phyloP scores from a whole-genome alignment of 208 protist species.

The Acanthamoeba royreba region DNA sequence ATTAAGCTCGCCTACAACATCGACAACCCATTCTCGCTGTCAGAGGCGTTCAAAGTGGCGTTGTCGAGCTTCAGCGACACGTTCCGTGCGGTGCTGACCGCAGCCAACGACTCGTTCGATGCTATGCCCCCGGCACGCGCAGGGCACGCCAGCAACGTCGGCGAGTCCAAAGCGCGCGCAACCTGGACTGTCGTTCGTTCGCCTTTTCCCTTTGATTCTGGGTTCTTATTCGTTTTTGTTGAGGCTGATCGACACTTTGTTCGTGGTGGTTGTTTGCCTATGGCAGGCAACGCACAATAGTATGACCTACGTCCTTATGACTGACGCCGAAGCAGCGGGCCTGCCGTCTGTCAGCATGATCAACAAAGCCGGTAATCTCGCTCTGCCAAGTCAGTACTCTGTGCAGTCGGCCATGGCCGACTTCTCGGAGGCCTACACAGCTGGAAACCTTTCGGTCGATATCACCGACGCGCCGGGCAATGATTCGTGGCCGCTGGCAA shows the following conservation, averaged over 20 bases:
- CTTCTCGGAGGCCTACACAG: not conserved
- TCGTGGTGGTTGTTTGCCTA: not conserved
- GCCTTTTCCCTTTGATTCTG: not conserved
- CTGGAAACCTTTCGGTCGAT: not conserved
- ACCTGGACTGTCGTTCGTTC: no score
- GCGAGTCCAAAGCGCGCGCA: no score
- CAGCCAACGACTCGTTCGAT: not conserved
- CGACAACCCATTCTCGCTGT: not conserved
- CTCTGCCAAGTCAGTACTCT: not conserved
- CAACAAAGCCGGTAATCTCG: not conserved
- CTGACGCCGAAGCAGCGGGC: not conserved
- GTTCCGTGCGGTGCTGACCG: not conserved
- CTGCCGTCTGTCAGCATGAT: not conserved
- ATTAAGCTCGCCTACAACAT: not conserved
- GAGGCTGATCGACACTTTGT: not conserved
- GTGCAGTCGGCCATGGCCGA: conserved; percentile 3
- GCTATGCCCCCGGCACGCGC: not conserved
- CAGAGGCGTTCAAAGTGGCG: not conserved
- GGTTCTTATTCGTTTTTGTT: not conserved
- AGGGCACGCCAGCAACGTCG: not conserved
- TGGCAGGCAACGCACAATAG: not conserved
- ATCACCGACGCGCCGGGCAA: not conserved
- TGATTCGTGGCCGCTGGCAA: not conserved
- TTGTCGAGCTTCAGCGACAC: not conserved
- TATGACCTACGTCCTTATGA: not conserved